These are phyloP conservation scores for Leishmania gerbilli DNA, from an alignment of 208 protist species.

Conservation along the genomic window DNA sequence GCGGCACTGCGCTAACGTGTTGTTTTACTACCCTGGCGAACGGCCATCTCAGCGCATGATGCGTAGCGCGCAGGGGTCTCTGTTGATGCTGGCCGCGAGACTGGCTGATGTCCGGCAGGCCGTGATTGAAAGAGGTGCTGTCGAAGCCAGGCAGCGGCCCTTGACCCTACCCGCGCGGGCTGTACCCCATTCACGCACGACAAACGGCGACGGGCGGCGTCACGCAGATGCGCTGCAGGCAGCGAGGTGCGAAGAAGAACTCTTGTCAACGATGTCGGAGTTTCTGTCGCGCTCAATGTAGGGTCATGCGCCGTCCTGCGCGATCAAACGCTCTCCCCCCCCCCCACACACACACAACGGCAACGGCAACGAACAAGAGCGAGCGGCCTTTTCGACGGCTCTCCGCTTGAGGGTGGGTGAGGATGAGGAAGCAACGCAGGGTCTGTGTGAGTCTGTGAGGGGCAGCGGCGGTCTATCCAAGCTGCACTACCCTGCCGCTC, in stretches of 20 bases:
- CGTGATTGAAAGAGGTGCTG: not conserved
- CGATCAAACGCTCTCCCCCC: too few relatives aligned
- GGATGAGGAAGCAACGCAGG: not conserved
- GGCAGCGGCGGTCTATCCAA: not conserved
- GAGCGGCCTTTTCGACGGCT: not conserved
- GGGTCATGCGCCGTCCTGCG: not conserved
- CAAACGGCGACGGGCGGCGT: not conserved
- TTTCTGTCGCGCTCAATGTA: not conserved
- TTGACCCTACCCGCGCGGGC: not conserved
- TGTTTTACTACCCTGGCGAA: slow-evolving; percentile 9
- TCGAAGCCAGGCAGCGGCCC: not conserved
- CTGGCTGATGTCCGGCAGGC: not conserved
- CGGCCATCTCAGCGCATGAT: slow-evolving; percentile 17
- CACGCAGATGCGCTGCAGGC: not conserved
- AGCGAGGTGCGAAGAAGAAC: not conserved
- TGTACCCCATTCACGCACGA: not conserved
- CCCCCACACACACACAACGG: not conserved
- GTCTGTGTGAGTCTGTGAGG: not conserved
- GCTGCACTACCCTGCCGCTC: not conserved
- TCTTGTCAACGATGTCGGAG: not conserved
- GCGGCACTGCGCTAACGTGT: slow-evolving; percentile 19
- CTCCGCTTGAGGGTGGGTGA: not conserved
- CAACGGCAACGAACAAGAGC: not conserved
- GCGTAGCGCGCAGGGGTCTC: slow-evolving; percentile 11
- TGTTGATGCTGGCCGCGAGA: slow-evolving; percentile 3